Evolutionary conservation across 805 yeast genomes (phyloP).

Genomic region (Candida yuanshanica): DNA sequence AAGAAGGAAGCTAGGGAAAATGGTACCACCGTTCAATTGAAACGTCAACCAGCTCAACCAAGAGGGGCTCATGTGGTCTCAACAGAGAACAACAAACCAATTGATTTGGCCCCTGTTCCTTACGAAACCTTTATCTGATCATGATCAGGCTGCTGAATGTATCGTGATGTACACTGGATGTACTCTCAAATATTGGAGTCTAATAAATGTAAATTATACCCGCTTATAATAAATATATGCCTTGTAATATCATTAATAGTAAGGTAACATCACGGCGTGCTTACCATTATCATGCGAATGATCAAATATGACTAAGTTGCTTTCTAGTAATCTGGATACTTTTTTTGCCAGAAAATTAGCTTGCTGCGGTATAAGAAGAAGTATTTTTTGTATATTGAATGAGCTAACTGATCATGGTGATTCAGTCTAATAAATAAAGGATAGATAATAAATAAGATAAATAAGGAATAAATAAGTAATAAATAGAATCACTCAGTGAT

Average conservation of each 20-base stretch:
- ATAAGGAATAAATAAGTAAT: slow-evolving; percentile 5
- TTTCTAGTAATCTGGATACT: too few species aligned
- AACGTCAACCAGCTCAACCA: slow-evolving; percentile 97
- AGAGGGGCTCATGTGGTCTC: slow-evolving; percentile 81
- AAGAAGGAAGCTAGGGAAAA: slow-evolving; percentile 86
- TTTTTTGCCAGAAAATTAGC: too few species aligned
- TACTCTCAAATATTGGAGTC: too few species aligned
- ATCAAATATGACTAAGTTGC: too few species aligned
- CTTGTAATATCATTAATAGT: too few species aligned
- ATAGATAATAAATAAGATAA: slow-evolving; percentile 8
- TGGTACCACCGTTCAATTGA: slow-evolving; percentile 82
- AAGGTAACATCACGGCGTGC: too few species aligned
- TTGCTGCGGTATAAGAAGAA: too few species aligned
- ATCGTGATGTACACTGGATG: too few species aligned
- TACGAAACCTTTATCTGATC: slow-evolving; percentile 99
- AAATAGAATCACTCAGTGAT: slow-evolving; percentile 10
- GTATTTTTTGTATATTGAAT: too few species aligned
- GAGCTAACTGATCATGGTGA: background rate
- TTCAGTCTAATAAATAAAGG: background rate
- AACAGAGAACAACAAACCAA: slow-evolving; percentile 75
- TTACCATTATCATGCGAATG: too few species aligned
- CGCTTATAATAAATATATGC: slow-evolving; percentile 1
- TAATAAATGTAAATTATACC: too few species aligned
- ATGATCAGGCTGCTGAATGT: background rate
- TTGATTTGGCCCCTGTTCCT: slow-evolving; percentile 95